Percentiles rank a stretch among this genome's conserved stretches.
phyloP scores from a whole-genome alignment of 225 moss, liverwort and hornwort genomes.

The Marchantia paleacea region DNA sequence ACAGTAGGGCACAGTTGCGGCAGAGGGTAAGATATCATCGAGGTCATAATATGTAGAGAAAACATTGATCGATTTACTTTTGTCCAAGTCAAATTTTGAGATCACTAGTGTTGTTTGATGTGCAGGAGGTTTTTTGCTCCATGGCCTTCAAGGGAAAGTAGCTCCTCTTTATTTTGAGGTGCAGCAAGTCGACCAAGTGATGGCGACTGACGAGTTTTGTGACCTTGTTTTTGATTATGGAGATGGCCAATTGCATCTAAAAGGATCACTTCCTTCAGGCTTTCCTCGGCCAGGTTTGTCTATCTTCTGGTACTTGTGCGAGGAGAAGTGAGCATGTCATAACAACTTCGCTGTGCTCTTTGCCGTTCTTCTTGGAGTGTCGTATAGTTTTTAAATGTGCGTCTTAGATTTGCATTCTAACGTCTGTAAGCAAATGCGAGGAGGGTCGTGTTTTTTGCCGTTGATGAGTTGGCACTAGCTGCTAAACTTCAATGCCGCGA shows the following conservation, averaged over 20 bases:
- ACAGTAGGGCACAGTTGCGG: too few species aligned
- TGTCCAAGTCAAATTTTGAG: neutral
- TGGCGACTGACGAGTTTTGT: slow-evolving; percentile 71
- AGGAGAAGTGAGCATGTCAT: too few species aligned
- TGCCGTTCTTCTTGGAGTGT: neutral
- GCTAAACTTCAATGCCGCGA: neutral
- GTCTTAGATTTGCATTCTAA: too few species aligned
- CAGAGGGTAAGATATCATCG: too few species aligned
- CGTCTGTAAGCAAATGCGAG: too few species aligned
- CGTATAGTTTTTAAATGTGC: neutral
- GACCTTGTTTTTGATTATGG: slow-evolving; percentile 76
- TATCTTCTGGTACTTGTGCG: neutral
- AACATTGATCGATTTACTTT: neutral
- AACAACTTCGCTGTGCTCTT: neutral
- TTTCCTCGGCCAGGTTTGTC: slow-evolving; percentile 82
- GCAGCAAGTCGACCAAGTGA: slow-evolving; percentile 52
- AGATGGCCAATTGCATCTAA: slow-evolving; percentile 69
- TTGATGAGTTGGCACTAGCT: neutral
- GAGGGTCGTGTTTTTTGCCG: too few species aligned
- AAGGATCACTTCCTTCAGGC: slow-evolving; percentile 54
- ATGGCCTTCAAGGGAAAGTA: slow-evolving; percentile 47
- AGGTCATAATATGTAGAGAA: neutral
- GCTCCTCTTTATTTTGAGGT: slow-evolving; percentile 88
- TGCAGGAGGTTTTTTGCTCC: slow-evolving; percentile 62
- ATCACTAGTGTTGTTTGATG: too few species aligned